These are phyloP conservation scores for Fusarium annulatum DNA, from an alignment of 2,329 filamentous ascomycete species.

Conservation along the genomic window DNA sequence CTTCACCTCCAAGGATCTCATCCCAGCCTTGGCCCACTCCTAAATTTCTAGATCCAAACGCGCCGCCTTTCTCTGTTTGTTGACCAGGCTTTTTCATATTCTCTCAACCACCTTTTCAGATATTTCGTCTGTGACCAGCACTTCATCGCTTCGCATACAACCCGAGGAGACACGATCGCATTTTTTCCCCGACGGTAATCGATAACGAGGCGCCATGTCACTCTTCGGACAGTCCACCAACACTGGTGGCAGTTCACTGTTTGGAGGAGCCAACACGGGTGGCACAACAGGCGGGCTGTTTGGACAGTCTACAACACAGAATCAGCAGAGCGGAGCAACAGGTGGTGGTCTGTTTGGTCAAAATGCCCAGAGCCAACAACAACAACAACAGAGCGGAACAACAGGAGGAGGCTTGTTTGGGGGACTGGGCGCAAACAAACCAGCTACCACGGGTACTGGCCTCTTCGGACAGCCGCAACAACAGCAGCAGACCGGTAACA, in stretches of 20 bases:
- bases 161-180: background rate
- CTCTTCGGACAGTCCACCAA: conserved; percentile 50
- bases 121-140: conserved; percentile 19
- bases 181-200: background rate
- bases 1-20: conserved; percentile 41
- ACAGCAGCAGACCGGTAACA: conserved; percentile 35
- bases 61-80: conserved; percentile 40
- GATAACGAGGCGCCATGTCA: conserved; percentile 46
- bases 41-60: conserved; percentile 49
- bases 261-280: conserved; percentile 43
- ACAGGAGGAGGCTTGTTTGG: conserved; percentile 50
- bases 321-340: conserved; percentile 38
- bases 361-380: conserved; percentile 37
- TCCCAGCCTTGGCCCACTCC: conserved; percentile 44
- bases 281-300: conserved; percentile 47
- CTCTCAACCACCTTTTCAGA: conserved; percentile 27
- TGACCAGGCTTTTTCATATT: conserved; percentile 31
- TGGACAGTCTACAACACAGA: conserved; percentile 45
- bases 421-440: conserved; percentile 40
- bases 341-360: conserved; percentile 45
- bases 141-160: background rate
- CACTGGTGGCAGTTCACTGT: conserved; percentile 40
- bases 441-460: conserved; percentile 39
- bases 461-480: conserved; percentile 41
- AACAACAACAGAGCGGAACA: conserved; percentile 29